Base-by-base conservation (phyloP, 2,329 filamentous ascomycete genomes). In the Colletotrichum sp. region DNA sequence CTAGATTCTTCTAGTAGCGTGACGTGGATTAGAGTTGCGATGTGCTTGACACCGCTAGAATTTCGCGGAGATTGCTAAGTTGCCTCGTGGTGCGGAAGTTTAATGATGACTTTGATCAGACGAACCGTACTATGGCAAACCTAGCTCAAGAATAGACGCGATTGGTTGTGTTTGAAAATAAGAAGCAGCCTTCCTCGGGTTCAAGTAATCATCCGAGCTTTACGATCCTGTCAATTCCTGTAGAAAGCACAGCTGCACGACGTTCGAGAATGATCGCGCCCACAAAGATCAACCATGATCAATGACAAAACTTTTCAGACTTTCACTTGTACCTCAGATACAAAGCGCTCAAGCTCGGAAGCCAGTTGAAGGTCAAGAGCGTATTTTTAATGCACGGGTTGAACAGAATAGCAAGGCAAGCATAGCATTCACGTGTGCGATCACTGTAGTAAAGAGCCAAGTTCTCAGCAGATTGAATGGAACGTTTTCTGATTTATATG, bases 371-470 rank as follows among this genome's bases (percentile, higher is more conserved):
- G 4, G n/a, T 13, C 10, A 22, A 22, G 0, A n/a, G 6, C n/a
- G n/a, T 22, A 44, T 22, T 13, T 5, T 22, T 5, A 22, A 3
- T 13, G 6, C 6, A 22, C 12, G 1, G 2, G 44, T 18, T 52
- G 44, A 52, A 22, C 10, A 0, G n/a, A 22, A 0, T 52, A 4
- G 12, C n/a, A 52, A 52, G n/a, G 1, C 1, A 52, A 52, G 44
- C 10, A 22, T 1, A 12, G 2, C n/a, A n/a, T 48, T 12, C n/a
- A 48, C 4, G 12, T 0, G n/a, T 1, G 44, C 44, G 44, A 52
- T 1, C 0, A 52, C 6, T 52, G 10, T 13, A 8, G 7, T 52
- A 13, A 24, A 24, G n/a, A n/a, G 8, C 0, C 12, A 1, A 22
- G n/a, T 22, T 52, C n/a, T 1, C 6, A 22, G 10, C n/a, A 24